Evolutionary conservation across 2,329 filamentous ascomycete genomes (phyloP).

Genomic region (Graphilbum fragrans): DNA sequence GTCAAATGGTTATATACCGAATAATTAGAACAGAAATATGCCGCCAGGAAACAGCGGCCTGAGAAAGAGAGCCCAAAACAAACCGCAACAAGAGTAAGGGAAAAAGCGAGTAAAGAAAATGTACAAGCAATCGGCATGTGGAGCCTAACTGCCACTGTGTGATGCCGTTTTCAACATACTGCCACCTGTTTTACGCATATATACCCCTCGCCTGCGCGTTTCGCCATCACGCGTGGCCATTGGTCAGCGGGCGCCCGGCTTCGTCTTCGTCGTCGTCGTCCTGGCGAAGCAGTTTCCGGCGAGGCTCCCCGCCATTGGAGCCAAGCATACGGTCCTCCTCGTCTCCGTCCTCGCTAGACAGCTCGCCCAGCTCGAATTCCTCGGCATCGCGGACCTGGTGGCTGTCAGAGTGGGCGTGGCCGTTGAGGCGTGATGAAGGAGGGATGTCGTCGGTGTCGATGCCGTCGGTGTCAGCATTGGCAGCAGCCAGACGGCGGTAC

Average conservation of each 20-base stretch:
- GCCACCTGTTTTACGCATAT: too few species aligned
- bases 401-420: conserved; percentile 29
- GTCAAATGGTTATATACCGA: too few species aligned
- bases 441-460: neutral
- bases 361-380: conserved; percentile 83
- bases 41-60: too few species aligned
- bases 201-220: too few species aligned
- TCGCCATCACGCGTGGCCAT: conserved; percentile 6
- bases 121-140: too few species aligned
- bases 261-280: conserved; percentile 17
- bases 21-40: too few species aligned
- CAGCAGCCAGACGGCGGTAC: neutral
- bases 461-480: neutral
- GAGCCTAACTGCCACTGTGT: too few species aligned
- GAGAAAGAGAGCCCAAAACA: neutral
- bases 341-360: conserved; percentile 82
- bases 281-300: conserved; percentile 22
- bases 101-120: too few species aligned
- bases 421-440: conserved; percentile 15
- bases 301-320: conserved; percentile 54
- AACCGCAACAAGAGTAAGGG: neutral
- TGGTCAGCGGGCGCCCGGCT: conserved; percentile 9
- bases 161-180: too few species aligned
- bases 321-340: conserved; percentile 72
- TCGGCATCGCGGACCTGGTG: conserved; percentile 65